Base-by-base conservation (phyloP, 2,329 filamentous ascomycete species). In the Sarocladiaceae sp. region DNA sequence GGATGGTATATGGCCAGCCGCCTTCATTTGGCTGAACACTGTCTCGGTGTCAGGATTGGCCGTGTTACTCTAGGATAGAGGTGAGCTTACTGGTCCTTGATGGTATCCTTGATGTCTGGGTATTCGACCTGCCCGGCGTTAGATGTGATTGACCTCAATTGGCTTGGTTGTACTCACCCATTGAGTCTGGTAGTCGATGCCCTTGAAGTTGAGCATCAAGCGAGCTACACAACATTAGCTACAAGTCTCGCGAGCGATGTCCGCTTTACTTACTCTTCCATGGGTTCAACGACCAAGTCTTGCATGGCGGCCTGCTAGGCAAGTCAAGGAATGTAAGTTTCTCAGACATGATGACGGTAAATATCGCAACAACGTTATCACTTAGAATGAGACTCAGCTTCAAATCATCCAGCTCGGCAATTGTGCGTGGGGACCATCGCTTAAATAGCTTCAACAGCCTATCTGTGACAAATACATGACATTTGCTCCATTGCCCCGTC, bases 141-240 rank as follows among this genome's bases (percentile, higher is more conserved):
- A 49, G 35, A 42, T 29, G 13, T 31, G 20, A 17, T 6, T 39
- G 18, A 4, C 6, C 37, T 13, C 7, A 7, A 17, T 4, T 18
- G 13, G 7, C 28, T 8, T 29, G 13, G 5, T 10, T 7, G 20
- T 5, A 47, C 62, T 50, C 57, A 69, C 63, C 81, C 82, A 87
- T 71, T 81, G 70, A 0, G 83, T 87, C 59, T 75, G 72, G 68
- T 87, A 87, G 47, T 79, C 72, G n/a, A 87, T 63, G 4, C 70
- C 70, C 62, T 88, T 88, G 70, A 75, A 85, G 66, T 87, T 87
- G 51, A 88, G 69, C 2, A 75, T 61, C 51, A 87, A 64, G 3
- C 84, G 80, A 28, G 79, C 83, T 86, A 53, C 17, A 28, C 8
- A 26, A 11, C 10, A 22, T 40, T 35, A 52, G 48, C 48, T 50